Conservation (phyloP, 2,329 filamentous ascomycete species). For the Venturia carpophila region DNA sequence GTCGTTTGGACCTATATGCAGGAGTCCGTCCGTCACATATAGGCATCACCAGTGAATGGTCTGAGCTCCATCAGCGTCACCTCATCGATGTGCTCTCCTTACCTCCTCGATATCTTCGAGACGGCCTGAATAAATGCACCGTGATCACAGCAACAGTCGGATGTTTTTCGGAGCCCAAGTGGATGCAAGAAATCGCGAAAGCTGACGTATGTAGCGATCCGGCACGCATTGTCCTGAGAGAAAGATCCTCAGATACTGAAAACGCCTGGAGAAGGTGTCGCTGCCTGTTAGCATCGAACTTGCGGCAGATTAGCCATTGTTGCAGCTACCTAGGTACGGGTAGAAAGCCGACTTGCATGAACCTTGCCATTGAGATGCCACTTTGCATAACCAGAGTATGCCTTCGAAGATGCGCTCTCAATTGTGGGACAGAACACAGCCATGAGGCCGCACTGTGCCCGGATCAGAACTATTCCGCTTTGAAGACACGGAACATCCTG, state of each 20-base stretch:
- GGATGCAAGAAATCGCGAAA: not conserved
- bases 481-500: not conserved
- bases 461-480: not conserved
- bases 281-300: not conserved
- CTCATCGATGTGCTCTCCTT: not conserved
- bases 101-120: not conserved
- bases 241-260: not conserved
- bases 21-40: slow-evolving; percentile 3
- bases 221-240: not conserved
- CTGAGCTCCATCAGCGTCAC: not conserved
- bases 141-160: not conserved
- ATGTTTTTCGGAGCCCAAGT: not conserved
- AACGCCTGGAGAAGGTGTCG: not conserved
- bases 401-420: not conserved
- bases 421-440: not conserved
- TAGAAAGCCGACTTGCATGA: not conserved
- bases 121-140: not conserved
- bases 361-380: not conserved
- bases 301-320: not conserved
- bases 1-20: slow-evolving; percentile 7
- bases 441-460: not conserved
- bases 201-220: not conserved
- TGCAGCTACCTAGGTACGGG: not conserved
- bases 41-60: not conserved
- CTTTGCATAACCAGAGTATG: not conserved